Evolutionary conservation across 1,284 basidiomycete species (phyloP), one percentile per base, ranked within the genome.

Genomic region (Filobasidium uniguttulatum): DNA sequence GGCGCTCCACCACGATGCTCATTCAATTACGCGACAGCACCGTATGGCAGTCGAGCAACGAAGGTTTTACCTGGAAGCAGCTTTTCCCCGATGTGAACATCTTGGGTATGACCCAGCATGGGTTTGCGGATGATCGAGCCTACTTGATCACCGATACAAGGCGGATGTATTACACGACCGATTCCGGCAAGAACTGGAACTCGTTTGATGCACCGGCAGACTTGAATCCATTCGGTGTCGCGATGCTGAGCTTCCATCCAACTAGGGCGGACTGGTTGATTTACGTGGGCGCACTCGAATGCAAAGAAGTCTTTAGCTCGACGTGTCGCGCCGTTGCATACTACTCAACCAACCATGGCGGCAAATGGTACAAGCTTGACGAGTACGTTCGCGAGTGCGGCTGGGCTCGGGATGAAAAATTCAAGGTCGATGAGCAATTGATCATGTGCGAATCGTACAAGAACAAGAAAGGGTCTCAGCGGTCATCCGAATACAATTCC

Each of bases 21-120:
- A 80, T 87, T 28, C 83, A 87, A 25, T 74, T 94, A 3, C 65
- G 67, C 1, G 86, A 96, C 60, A 72, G 80, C 53, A 76, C 77
- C 0, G 75, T 96, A 49, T 97, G 86, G 85, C 88, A 94, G 71
- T 94, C 89, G 0, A 78, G 77, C 61, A 96, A 91, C 65, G 91
- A 98, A 66, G 93, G 93, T 0, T 90, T 86, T 66, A 82, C 81
- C 0, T 98, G 91, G 91, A 75, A 75, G 46, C 80, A 80, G 57
- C 72, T 82, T 12, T 70, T 68, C 58, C 73, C 78, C 0, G 73
- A 71, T 2, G 72, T 82, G 50, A 76, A 73, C 3, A 86, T 93
- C 70, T 71, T 96, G 33, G 80, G 77, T 0, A 83, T 97, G 70
- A 83, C 83, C 59, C 82, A 91, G 70, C 91, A 98, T 71, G 71